Conservation (phyloP, 2,329 filamentous ascomycete species). For the Penicillium sp. region DNA sequence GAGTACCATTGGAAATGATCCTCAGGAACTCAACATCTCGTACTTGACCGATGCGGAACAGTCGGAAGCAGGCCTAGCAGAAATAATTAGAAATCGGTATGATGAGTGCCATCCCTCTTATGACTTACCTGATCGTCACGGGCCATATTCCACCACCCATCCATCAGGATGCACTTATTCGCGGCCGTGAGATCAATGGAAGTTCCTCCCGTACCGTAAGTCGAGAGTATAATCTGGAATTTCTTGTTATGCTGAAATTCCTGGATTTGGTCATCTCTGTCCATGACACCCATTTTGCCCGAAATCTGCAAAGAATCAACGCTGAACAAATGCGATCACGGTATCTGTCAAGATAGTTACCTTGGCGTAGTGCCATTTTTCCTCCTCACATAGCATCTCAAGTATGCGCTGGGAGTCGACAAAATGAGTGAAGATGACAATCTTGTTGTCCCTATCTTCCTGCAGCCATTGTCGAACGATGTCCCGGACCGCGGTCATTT, state of each 20-base stretch:
- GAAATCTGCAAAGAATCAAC: conserved; percentile 37
- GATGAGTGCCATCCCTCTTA: background rate
- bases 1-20: conserved; percentile 53
- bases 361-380: conserved; percentile 38
- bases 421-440: conserved; percentile 62
- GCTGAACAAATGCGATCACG: background rate
- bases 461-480: conserved; percentile 41
- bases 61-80: conserved; percentile 53
- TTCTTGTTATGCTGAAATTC: conserved; percentile 45
- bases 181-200: conserved; percentile 62
- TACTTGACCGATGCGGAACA: conserved; percentile 64
- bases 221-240: conserved; percentile 53
- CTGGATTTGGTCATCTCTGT: conserved; percentile 48
- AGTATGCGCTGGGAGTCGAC: conserved; percentile 54
- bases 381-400: conserved; percentile 47
- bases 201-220: conserved; percentile 56
- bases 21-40: conserved; percentile 60
- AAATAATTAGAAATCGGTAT: background rate
- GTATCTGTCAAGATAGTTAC: conserved; percentile 4
- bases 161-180: conserved; percentile 56
- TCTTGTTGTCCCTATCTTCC: conserved; percentile 51
- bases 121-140: conserved; percentile 58
- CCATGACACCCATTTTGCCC: conserved; percentile 48
- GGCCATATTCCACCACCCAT: conserved; percentile 62
- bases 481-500: conserved; percentile 36